Base-by-base conservation (phyloP, 164 flowering plant genomes). In the Litsea cubeba region DNA sequence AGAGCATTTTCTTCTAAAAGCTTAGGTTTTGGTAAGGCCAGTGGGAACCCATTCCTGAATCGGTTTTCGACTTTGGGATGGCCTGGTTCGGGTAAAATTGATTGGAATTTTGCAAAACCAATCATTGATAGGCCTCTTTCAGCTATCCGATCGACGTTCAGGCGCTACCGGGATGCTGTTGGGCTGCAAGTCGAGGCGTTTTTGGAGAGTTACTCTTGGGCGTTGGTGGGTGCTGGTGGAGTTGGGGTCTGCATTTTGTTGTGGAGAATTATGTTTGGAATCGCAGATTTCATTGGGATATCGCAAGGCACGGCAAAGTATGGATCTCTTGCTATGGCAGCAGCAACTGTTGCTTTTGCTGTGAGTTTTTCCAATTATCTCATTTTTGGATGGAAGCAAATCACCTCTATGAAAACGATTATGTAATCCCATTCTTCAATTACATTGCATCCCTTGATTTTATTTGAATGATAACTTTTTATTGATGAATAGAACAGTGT, bases 231-330 rank as follows among this genome's bases (percentile, higher is more conserved):
- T 3, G 92, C 85, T 17, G 90, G 82, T 26, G 99, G 87, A 22
- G 72, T 89, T 30, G 30, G 85, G 0, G 65, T 88, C 11, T 95
- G 97, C 77, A 80, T 88, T 71, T 5, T 92, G 73, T 74, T 92
- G 35, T 93, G 98, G 97, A 84, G 93, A 86, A 22, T 90, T 17
- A 85, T 93, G 97, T 93, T 93, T 80, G 97, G 94, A 20, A 83
- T 93, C 74, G 97, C 98, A 0, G 88, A 50, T 74, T 89, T 95
- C 78, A 82, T 95, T 75, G 90, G 95, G 3, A 79, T 93, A 46
- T 93, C 98, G 0, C 98, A 95, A 79, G 99, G 99, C 78, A 86
- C 93, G 96, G 98, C 99, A 15, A 93, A 93, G 87, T 95, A 90
- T 78, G 99, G 97, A 5, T 93, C 93, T 75, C 95, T 95, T 57